Evolutionary conservation across 176 grass and related monocot species (phyloP).

Genomic region (Carex myosuroides): DNA sequence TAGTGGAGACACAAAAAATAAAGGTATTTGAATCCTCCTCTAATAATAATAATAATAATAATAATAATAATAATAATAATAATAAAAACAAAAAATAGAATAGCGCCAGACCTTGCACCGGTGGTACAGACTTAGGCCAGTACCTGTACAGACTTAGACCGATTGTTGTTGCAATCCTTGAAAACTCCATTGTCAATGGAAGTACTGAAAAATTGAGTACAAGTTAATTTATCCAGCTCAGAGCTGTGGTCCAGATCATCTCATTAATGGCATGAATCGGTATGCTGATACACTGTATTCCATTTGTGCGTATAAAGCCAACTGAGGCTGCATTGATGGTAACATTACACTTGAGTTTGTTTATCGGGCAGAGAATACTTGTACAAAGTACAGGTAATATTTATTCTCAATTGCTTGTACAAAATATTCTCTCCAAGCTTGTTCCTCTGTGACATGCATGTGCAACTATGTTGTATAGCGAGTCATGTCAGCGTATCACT

Average conservation of each 20-base stretch:
- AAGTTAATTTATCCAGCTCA: constrained; percentile 12
- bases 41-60: too few species aligned
- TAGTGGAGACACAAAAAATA: too few species aligned
- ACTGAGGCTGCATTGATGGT: constrained; percentile 5
- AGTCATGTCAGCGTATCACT: not conserved
- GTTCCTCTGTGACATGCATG: not conserved
- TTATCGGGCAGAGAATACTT: not conserved
- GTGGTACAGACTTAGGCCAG: not conserved
- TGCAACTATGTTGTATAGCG: not conserved
- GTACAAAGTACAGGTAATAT: not conserved
- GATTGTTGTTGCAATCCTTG: not conserved
- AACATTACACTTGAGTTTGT: constrained; percentile 4
- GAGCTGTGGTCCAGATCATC: not conserved
- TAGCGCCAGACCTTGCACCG: too few species aligned
- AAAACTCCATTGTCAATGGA: not conserved
- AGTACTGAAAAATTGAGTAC: not conserved
- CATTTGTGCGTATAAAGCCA: constrained; percentile 8
- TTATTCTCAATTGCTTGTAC: not conserved
- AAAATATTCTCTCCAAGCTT: not conserved
- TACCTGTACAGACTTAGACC: not conserved
- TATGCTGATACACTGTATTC: not conserved
- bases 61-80: too few species aligned
- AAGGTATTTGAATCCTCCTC: too few species aligned
- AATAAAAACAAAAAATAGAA: too few species aligned
- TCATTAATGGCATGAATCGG: constrained; percentile 4